phyloP scores from a whole-genome alignment of 164 flowering plant genomes.

The Tinospora cordifolia region DNA sequence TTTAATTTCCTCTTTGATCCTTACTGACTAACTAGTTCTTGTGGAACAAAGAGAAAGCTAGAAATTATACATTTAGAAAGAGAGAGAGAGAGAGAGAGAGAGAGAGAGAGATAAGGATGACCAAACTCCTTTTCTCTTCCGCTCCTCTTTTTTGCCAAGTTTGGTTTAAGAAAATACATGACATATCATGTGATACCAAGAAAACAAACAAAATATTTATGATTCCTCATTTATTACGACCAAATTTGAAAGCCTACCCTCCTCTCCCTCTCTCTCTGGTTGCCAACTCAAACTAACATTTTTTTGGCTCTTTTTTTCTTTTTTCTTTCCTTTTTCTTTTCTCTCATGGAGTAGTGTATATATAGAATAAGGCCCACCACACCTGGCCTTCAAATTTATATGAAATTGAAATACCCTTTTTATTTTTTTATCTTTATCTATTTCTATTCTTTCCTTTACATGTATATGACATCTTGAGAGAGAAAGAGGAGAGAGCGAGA shows the following conservation, averaged over 20 bases:
- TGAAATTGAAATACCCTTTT: constrained; percentile 5
- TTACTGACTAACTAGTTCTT: too few relatives aligned
- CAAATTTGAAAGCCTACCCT: not conserved
- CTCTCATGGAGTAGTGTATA: constrained; percentile 13
- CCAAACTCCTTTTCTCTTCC: not conserved
- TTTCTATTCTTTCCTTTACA: not conserved
- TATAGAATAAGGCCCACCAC: constrained; percentile 40
- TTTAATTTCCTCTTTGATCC: too few relatives aligned
- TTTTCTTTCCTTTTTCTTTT: constrained; percentile 8
- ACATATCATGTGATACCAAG: constrained; percentile 4
- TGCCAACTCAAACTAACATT: not conserved
- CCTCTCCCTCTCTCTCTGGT: not conserved
- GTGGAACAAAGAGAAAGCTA: too few relatives aligned
- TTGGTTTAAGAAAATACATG: constrained; percentile 10
- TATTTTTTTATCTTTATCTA: not conserved
- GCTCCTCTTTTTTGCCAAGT: not conserved
- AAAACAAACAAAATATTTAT: constrained; percentile 6
- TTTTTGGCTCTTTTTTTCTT: too few relatives aligned
- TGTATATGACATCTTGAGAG: too few relatives aligned
- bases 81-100: too few relatives aligned
- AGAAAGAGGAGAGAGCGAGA: not conserved
- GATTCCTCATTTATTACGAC: constrained; percentile 11
- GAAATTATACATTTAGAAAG: too few relatives aligned
- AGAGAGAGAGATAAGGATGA: not conserved
- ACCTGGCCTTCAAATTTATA: constrained; percentile 7